These are phyloP conservation scores for Suhomyces xylopsoci DNA, from an alignment of 805 yeast species.

Conservation along the genomic window DNA sequence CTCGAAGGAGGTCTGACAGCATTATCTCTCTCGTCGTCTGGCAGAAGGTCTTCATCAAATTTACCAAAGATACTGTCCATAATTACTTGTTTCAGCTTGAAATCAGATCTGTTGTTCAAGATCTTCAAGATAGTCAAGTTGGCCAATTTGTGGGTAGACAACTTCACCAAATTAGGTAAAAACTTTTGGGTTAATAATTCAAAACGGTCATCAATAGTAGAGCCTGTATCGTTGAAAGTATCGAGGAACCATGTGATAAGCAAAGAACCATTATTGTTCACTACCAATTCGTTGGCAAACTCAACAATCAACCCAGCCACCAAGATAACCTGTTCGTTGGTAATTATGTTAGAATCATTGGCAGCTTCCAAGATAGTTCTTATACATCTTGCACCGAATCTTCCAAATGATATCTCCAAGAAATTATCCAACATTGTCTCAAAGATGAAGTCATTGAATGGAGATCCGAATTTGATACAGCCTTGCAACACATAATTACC, in stretches of 20 bases:
- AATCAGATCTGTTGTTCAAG: slow-evolving; percentile 64
- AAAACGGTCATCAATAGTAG: slow-evolving; percentile 53
- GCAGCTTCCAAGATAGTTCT: slow-evolving; percentile 88
- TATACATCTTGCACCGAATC: slow-evolving; percentile 94
- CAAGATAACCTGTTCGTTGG: slow-evolving; percentile 64
- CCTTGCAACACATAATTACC: slow-evolving; percentile 97
- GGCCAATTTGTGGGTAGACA: slow-evolving; percentile 82
- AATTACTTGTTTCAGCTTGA: slow-evolving; percentile 56
- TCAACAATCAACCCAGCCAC: slow-evolving; percentile 76
- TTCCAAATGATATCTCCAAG: slow-evolving; percentile 75
- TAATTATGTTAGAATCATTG: slow-evolving; percentile 38
- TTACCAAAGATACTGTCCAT: slow-evolving; percentile 66
- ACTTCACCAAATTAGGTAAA: slow-evolving; percentile 55
- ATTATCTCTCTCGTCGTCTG: slow-evolving; percentile 12
- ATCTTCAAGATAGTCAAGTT: slow-evolving; percentile 78
- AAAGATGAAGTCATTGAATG: slow-evolving; percentile 85
- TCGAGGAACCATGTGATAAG: slow-evolving; percentile 93
- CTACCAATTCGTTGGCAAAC: slow-evolving; percentile 73
- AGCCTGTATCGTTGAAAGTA: slow-evolving; percentile 42
- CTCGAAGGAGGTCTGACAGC: slow-evolving; percentile 35
- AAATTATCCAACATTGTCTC: slow-evolving; percentile 78
- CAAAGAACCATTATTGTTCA: slow-evolving; percentile 83
- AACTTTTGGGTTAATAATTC: slow-evolving; percentile 60
- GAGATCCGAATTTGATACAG: slow-evolving; percentile 83
- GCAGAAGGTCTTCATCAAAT: slow-evolving; percentile 20